Percentiles rank a stretch among this genome's conserved stretches.
phyloP scores from a whole-genome alignment of 148 eudicot species.

The Tetragonia tetragonoides region DNA sequence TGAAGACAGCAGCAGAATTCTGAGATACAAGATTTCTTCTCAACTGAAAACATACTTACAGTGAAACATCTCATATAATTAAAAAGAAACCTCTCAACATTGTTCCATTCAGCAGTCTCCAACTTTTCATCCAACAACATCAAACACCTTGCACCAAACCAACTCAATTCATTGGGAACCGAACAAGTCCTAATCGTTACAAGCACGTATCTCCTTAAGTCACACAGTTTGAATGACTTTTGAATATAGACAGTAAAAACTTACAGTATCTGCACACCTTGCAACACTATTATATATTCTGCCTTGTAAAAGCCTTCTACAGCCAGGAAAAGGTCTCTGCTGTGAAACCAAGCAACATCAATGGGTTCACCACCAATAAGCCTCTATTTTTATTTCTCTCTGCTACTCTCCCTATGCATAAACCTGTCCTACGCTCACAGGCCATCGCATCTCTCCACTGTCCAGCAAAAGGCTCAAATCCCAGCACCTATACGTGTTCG shows the following conservation, averaged over 20 bases:
- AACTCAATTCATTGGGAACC: background rate
- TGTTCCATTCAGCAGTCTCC: background rate
- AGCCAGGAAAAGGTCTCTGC: background rate
- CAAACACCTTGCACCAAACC: background rate
- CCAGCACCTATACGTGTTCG: background rate
- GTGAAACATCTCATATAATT: constrained; percentile 1
- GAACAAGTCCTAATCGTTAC: background rate
- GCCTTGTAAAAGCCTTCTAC: background rate
- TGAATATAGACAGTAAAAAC: background rate
- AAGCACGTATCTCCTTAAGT: background rate
- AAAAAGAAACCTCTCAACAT: background rate
- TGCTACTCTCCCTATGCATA: constrained; percentile 6
- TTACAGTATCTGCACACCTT: no score
- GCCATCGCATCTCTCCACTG: background rate
- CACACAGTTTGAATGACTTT: background rate
- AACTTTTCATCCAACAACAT: background rate
- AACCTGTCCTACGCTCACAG: constrained; percentile 19
- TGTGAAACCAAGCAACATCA: background rate
- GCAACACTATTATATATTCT: background rate
- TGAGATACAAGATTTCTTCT: constrained; percentile 1
- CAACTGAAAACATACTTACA: constrained; percentile 12
- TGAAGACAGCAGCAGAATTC: background rate
- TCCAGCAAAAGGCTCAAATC: background rate
- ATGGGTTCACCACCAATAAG: constrained; percentile 10
- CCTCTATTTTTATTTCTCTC: constrained; percentile 1